Evolutionary conservation across 2,329 filamentous ascomycete species (phyloP).

Genomic region (Verticillium isaacii): DNA sequence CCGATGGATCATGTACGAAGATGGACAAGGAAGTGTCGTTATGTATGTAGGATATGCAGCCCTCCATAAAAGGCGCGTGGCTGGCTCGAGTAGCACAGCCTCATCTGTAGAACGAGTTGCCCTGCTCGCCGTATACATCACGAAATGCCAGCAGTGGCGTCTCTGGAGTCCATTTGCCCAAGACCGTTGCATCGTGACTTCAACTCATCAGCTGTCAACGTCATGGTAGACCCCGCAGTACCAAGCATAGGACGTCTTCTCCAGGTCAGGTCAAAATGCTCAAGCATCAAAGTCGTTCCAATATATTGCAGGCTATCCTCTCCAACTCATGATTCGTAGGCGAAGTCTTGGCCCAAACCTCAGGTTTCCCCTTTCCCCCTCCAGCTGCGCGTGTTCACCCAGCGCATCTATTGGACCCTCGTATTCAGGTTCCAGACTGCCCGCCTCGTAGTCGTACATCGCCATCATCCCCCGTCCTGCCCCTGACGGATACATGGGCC

Average conservation of each 20-base stretch:
- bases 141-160: no score
- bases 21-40: no score
- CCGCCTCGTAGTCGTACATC: not conserved
- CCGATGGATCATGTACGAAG: no score
- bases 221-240: no score
- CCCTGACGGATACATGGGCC: not conserved
- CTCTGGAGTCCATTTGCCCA: no score
- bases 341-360: not conserved
- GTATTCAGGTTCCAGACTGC: not conserved
- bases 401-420: not conserved
- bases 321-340: not conserved
- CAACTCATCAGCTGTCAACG: no score
- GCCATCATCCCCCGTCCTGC: not conserved
- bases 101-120: no score
- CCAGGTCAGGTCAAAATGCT: not conserved
- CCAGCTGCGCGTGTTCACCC: not conserved
- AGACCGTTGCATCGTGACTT: no score
- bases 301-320: not conserved
- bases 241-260: not conserved
- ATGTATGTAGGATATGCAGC: no score
- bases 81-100: no score
- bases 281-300: not conserved
- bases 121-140: no score
- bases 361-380: not conserved
- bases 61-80: no score